Evolutionary conservation across 768 basidiomycete genomes (phyloP).

Genomic region (Thelephora aurantiotincta): DNA sequence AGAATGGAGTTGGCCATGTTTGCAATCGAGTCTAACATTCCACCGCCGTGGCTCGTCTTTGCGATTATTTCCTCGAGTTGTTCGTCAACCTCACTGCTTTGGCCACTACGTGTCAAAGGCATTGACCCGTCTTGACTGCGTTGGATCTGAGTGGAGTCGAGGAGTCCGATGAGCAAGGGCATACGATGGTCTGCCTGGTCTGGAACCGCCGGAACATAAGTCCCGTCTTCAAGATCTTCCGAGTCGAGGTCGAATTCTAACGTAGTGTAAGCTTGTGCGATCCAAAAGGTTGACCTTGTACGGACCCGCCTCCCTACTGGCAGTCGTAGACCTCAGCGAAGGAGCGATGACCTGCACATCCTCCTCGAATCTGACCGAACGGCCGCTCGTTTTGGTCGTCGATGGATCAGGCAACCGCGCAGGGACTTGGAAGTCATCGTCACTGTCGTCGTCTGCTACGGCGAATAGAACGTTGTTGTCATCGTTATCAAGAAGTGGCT

Average conservation of each 20-base stretch:
- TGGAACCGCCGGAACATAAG: conserved; percentile 15
- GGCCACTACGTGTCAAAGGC: conserved; percentile 24
- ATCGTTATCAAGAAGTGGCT: conserved; percentile 37
- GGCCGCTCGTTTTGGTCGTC: conserved; percentile 10
- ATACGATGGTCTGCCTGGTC: conserved; percentile 39
- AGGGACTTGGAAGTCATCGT: conserved; percentile 22
- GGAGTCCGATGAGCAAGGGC: conserved; percentile 70
- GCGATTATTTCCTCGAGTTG: conserved; percentile 63
- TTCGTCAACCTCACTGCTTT: conserved; percentile 16
- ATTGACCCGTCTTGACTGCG: conserved; percentile 43
- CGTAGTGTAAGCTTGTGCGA: conserved; percentile 6
- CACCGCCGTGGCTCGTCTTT: conserved; percentile 55
- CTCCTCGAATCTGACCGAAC: conserved; percentile 47
- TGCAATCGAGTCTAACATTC: conserved; percentile 66
- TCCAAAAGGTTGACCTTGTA: conserved; percentile 15
- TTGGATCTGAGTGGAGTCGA: conserved; percentile 46
- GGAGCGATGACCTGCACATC: conserved; percentile 57
- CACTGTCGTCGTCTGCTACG: conserved; percentile 39
- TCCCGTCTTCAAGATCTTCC: conserved; percentile 59
- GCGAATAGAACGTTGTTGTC: conserved; percentile 31
- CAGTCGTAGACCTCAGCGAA: conserved; percentile 52
- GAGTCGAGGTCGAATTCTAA: conserved; percentile 76
- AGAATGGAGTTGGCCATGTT: conserved; percentile 97
- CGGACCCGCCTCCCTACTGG: conserved; percentile 75
- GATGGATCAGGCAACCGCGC: conserved; percentile 12